Conservation (phyloP, 2,329 filamentous ascomycete genomes). For the Tolypocladium nubicola region DNA sequence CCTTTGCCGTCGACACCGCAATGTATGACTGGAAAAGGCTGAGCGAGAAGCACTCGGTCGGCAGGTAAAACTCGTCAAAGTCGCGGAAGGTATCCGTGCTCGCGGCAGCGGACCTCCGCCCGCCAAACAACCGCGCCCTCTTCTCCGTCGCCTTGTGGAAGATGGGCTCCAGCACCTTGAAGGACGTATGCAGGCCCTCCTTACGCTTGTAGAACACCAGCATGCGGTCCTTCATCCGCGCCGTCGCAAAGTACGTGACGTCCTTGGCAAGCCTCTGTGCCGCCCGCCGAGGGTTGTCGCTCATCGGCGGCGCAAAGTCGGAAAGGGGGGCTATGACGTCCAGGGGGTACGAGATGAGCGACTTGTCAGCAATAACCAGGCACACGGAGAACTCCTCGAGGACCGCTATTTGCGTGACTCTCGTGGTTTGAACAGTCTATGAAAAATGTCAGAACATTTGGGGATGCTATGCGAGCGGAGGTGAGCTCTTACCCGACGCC, state of each 20-base stretch:
- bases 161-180: slow-evolving; percentile 94
- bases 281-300: slow-evolving; percentile 71
- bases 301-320: slow-evolving; percentile 48
- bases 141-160: slow-evolving; percentile 86
- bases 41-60: slow-evolving; percentile 85
- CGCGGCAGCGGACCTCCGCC: slow-evolving; percentile 49
- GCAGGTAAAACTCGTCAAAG: slow-evolving; percentile 98
- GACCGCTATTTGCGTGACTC: slow-evolving; percentile 86
- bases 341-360: slow-evolving; percentile 84
- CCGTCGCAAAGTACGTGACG: slow-evolving; percentile 92
- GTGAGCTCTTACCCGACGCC: slow-evolving; percentile 60
- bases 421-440: slow-evolving; percentile 63
- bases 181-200: slow-evolving; percentile 83
- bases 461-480: not conserved
- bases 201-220: slow-evolving; percentile 96
- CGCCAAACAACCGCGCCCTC: slow-evolving; percentile 56
- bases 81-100: slow-evolving; percentile 94
- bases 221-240: slow-evolving; percentile 92
- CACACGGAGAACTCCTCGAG: slow-evolving; percentile 94
- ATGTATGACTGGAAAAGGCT: slow-evolving; percentile 95
- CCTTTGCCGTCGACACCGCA: slow-evolving; percentile 80
- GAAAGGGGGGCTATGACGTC: slow-evolving; percentile 66
- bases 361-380: slow-evolving; percentile 82
- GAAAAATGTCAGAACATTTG: slow-evolving; percentile 1
- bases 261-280: slow-evolving; percentile 89